Conservation (phyloP, 1,139 yeast genomes). For the Hyphopichia pseudoburtonii region DNA sequence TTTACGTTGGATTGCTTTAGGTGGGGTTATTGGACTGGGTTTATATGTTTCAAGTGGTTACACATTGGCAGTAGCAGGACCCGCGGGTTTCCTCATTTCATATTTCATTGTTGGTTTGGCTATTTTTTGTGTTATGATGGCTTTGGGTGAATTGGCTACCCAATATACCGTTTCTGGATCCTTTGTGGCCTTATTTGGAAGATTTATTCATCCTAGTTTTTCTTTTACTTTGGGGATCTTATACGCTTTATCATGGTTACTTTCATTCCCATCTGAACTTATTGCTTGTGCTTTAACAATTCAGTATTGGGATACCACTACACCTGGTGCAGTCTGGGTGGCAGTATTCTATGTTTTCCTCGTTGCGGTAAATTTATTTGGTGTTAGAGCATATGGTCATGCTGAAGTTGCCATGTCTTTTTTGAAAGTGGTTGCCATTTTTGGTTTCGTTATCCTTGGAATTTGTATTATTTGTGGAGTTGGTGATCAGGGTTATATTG, state of each 20-base stretch:
- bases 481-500: slow-evolving; percentile 43
- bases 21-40: slow-evolving; percentile 46
- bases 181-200: slow-evolving; percentile 53
- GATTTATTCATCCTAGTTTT: slow-evolving; percentile 64
- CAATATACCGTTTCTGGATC: slow-evolving; percentile 64
- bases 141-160: slow-evolving; percentile 64
- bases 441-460: slow-evolving; percentile 43
- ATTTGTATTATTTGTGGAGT: slow-evolving; percentile 43
- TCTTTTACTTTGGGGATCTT: slow-evolving; percentile 50
- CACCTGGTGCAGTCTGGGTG: slow-evolving; percentile 46
- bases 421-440: slow-evolving; percentile 42
- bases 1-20: slow-evolving; percentile 44
- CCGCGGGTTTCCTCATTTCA: slow-evolving; percentile 61
- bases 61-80: slow-evolving; percentile 68
- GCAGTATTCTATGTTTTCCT: slow-evolving; percentile 40
- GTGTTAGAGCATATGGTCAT: slow-evolving; percentile 48
- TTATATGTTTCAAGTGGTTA: slow-evolving; percentile 68
- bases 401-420: slow-evolving; percentile 43
- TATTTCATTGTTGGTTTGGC: slow-evolving; percentile 41
- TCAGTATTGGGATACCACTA: slow-evolving; percentile 36
- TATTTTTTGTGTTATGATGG: slow-evolving; percentile 54
- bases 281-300: slow-evolving; percentile 46
- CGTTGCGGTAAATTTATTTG: slow-evolving; percentile 39
- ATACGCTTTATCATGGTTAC: slow-evolving; percentile 43
- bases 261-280: slow-evolving; percentile 45